These are phyloP conservation scores for Halteria grandinella DNA, from an alignment of 73 alveolate genomes.

Conservation along the genomic window DNA sequence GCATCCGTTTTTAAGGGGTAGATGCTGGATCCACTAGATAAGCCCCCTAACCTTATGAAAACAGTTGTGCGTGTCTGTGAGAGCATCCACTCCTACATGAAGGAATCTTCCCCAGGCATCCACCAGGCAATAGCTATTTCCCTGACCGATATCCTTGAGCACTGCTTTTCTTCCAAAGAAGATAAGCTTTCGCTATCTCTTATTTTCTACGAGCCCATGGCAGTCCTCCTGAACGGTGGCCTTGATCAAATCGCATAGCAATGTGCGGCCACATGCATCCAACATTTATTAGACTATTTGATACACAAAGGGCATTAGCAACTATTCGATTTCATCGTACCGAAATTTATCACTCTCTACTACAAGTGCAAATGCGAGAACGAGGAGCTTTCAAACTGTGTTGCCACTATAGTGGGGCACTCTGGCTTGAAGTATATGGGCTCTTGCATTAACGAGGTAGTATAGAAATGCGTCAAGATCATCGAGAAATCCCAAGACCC, in stretches of 20 bases:
- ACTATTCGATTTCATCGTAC: slow-evolving; percentile 36
- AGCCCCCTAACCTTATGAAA: slow-evolving; percentile 58
- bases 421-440: slow-evolving; percentile 26
- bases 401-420: not conserved
- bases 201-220: slow-evolving; percentile 63
- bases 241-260: slow-evolving; percentile 57
- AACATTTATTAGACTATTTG: slow-evolving; percentile 28
- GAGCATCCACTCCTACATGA: slow-evolving; percentile 31
- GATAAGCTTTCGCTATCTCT: slow-evolving; percentile 54
- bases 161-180: slow-evolving; percentile 47
- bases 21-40: slow-evolving; percentile 58
- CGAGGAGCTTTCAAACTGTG: slow-evolving; percentile 34
- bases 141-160: slow-evolving; percentile 41
- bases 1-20: slow-evolving; percentile 29
- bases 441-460: slow-evolving; percentile 38
- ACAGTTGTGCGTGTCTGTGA: slow-evolving; percentile 61
- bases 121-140: slow-evolving; percentile 62
- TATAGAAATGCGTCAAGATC: slow-evolving; percentile 31
- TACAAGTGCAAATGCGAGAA: slow-evolving; percentile 50
- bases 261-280: slow-evolving; percentile 53
- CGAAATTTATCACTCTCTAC: slow-evolving; percentile 51
- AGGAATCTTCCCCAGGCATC: slow-evolving; percentile 53
- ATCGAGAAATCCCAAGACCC: slow-evolving; percentile 34
- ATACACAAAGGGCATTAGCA: slow-evolving; percentile 29
- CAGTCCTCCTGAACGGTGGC: slow-evolving; percentile 53